phyloP scores from a whole-genome alignment of 495 filamentous ascomycete genomes.

The Podospora anserina region DNA sequence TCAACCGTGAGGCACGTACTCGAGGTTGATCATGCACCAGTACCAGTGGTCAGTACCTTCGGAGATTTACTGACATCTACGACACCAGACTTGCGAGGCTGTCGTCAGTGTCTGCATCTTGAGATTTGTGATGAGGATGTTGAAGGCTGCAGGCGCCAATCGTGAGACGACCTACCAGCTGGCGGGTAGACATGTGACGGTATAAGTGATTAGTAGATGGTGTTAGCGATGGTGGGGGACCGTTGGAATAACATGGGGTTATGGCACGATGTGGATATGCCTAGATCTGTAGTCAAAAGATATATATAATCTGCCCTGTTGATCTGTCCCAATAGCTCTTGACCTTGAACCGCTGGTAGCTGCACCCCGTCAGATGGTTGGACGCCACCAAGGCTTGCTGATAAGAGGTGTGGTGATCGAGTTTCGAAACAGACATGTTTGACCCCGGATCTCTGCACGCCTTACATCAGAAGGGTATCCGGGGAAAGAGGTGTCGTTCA shows the following conservation, averaged over 20 bases:
- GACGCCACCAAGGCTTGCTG: conserved; percentile 9
- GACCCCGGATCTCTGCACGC: conserved; percentile 12
- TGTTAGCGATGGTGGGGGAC: background rate
- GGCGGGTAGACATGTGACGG: background rate
- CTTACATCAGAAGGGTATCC: background rate
- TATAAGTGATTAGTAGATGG: background rate
- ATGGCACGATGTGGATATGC: background rate
- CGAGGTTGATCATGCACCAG: background rate
- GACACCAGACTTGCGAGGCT: background rate
- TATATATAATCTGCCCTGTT: background rate
- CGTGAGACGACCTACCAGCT: background rate
- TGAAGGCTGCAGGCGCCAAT: background rate
- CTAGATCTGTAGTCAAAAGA: background rate
- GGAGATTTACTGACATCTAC: background rate
- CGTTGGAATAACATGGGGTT: background rate
- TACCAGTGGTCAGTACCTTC: background rate
- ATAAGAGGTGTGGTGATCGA: background rate
- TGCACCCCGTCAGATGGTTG: conserved; percentile 1
- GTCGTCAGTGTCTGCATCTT: background rate
- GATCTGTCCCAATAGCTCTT: background rate
- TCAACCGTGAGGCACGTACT: background rate
- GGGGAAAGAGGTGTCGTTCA: conserved; percentile 12
- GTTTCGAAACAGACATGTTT: conserved; percentile 21
- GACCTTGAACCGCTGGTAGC: background rate
- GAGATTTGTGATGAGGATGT: background rate